phyloP scores from a whole-genome alignment of 306 rosid genomes.

The Mimosa pudica region DNA sequence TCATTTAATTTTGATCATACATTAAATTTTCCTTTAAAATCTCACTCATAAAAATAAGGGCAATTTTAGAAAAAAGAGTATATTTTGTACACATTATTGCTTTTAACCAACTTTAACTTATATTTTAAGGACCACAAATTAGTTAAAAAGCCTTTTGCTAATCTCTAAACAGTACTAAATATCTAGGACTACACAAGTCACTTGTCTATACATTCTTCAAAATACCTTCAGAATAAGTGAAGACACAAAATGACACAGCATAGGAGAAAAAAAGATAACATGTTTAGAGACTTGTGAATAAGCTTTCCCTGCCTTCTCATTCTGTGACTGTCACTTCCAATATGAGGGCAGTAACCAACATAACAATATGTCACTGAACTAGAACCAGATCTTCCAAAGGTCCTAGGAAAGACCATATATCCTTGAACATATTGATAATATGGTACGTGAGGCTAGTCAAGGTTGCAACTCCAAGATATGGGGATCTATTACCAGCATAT shows the following conservation, averaged over 20 bases:
- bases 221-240: slow-evolving; percentile 65
- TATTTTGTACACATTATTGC: too few relatives aligned
- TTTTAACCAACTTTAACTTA: too few relatives aligned
- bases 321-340: slow-evolving; percentile 55
- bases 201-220: slow-evolving; percentile 44
- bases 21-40: too few relatives aligned
- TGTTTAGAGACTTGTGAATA: slow-evolving; percentile 71
- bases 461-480: slow-evolving; percentile 59
- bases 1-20: too few relatives aligned
- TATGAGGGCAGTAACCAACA: slow-evolving; percentile 39
- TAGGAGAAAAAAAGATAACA: slow-evolving; percentile 74
- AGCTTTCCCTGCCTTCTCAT: slow-evolving; percentile 88
- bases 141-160: too few relatives aligned
- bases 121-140: too few relatives aligned
- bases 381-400: slow-evolving; percentile 60
- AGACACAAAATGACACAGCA: slow-evolving; percentile 80
- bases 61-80: not conserved
- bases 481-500: slow-evolving; percentile 50
- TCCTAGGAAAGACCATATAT: slow-evolving; percentile 68
- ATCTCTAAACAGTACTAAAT: too few relatives aligned
- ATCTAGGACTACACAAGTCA: slow-evolving; percentile 26
- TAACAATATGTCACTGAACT: slow-evolving; percentile 35
- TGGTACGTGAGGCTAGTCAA: slow-evolving; percentile 61
- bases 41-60: too few relatives aligned
- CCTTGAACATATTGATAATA: slow-evolving; percentile 76